Evolutionary conservation across 164 flowering plant genomes (phyloP).

Genomic region (Magnolia sinica): DNA sequence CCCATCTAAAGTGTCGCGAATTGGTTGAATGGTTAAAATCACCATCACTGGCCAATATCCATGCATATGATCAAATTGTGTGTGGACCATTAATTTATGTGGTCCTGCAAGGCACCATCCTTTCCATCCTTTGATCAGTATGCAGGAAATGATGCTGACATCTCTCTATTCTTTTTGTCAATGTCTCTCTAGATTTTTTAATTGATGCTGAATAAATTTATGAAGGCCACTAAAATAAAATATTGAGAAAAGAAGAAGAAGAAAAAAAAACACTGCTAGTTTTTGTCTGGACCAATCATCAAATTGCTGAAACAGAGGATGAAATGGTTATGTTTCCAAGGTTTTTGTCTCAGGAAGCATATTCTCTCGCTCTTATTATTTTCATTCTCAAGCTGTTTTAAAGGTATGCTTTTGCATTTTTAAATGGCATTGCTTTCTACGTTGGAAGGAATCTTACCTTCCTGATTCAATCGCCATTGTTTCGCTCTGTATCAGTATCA

Average conservation of each 20-base stretch:
- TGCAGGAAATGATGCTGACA: background rate
- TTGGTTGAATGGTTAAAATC: no score
- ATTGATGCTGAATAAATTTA: no score
- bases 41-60: no score
- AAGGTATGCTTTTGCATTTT: background rate
- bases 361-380: background rate
- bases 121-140: background rate
- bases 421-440: background rate
- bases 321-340: background rate
- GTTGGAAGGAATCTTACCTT: background rate
- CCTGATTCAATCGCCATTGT: background rate
- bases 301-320: background rate
- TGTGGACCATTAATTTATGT: background rate
- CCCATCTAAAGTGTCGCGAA: no score
- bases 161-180: background rate
- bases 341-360: background rate
- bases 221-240: no score
- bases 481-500: slow-evolving; percentile 3
- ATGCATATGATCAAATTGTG: background rate
- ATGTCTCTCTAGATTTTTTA: no score
- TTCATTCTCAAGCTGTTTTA: background rate
- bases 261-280: background rate
- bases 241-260: no score
- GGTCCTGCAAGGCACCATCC: background rate
- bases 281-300: background rate